phyloP scores from a whole-genome alignment of 306 rosid species.

The Ziziphus jujuba region DNA sequence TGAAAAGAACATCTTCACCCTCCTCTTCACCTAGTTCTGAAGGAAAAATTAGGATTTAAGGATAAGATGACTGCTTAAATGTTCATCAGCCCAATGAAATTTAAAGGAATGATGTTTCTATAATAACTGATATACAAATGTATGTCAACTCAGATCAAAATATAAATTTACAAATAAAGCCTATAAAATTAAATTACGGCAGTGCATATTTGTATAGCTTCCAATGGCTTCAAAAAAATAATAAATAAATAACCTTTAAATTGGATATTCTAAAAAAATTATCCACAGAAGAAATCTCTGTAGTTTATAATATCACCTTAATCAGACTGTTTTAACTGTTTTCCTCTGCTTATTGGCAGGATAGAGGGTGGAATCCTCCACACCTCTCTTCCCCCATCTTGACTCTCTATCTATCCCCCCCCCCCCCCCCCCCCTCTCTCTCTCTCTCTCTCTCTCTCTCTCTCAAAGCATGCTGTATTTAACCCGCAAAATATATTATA shows the following conservation, averaged over 20 bases:
- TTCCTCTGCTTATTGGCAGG: no score
- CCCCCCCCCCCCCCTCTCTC: no score
- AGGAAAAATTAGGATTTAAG: constrained; percentile 27
- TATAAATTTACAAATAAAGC: neutral
- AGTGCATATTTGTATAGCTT: neutral
- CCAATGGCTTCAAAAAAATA: neutral
- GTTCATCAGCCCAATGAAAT: constrained; percentile 15
- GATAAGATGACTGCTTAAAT: constrained; percentile 18
- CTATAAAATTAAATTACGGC: neutral
- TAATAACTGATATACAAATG: neutral
- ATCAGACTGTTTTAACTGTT: neutral
- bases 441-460: no score
- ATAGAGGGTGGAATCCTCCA: no score
- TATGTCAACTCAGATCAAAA: neutral
- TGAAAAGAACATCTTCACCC: constrained; percentile 82
- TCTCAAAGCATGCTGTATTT: no score
- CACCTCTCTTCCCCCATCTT: no score
- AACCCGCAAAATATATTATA: neutral
- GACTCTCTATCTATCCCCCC: no score
- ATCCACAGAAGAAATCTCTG: neutral
- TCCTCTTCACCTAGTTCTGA: constrained; percentile 92
- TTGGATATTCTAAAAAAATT: neutral
- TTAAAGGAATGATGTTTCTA: constrained; percentile 10
- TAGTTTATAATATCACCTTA: neutral
- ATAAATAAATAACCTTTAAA: neutral